Conservation (phyloP, 2,329 filamentous ascomycete species). For the Bertia moriformis region DNA sequence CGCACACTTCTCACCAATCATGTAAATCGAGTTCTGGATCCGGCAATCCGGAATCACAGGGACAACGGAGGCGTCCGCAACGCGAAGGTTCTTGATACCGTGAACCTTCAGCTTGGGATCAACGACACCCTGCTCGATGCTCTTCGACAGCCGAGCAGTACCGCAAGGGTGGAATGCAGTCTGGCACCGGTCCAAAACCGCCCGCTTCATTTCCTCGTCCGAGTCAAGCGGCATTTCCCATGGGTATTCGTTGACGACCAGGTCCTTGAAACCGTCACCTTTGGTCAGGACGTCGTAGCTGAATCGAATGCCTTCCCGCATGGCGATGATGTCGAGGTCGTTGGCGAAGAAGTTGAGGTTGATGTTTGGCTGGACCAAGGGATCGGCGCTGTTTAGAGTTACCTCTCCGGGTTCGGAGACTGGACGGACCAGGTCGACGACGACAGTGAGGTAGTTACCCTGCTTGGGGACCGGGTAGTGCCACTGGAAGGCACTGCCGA, state of each 20-base stretch:
- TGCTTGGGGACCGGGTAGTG: conserved; percentile 22
- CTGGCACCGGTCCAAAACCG: conserved; percentile 41
- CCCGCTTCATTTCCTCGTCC: conserved; percentile 38
- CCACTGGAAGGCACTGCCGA: conserved; percentile 32
- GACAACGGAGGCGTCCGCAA: neutral
- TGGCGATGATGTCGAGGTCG: conserved; percentile 34
- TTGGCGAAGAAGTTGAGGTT: conserved; percentile 26
- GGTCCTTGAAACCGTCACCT: conserved; percentile 39
- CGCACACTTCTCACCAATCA: neutral
- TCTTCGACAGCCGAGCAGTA: conserved; percentile 33
- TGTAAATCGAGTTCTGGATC: neutral
- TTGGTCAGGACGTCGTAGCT: conserved; percentile 40
- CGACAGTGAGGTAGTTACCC: conserved; percentile 39
- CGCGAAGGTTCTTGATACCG: neutral
- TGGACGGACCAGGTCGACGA: conserved; percentile 33
- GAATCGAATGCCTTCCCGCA: conserved; percentile 41
- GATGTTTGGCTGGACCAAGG: conserved; percentile 20
- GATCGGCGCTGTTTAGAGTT: conserved; percentile 20
- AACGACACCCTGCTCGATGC: conserved; percentile 34
- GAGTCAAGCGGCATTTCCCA: conserved; percentile 41
- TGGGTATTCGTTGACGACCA: conserved; percentile 37
- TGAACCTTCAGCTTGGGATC: conserved; percentile 14
- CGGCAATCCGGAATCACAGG: neutral
- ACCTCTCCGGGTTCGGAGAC: conserved; percentile 24
- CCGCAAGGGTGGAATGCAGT: conserved; percentile 45